A percentile compares a stretch with the other conserved stretches of the same genome.
Conservation (phyloP, 495 filamentous ascomycete genomes). For the Pseudoneurospora amorphoporcata region DNA sequence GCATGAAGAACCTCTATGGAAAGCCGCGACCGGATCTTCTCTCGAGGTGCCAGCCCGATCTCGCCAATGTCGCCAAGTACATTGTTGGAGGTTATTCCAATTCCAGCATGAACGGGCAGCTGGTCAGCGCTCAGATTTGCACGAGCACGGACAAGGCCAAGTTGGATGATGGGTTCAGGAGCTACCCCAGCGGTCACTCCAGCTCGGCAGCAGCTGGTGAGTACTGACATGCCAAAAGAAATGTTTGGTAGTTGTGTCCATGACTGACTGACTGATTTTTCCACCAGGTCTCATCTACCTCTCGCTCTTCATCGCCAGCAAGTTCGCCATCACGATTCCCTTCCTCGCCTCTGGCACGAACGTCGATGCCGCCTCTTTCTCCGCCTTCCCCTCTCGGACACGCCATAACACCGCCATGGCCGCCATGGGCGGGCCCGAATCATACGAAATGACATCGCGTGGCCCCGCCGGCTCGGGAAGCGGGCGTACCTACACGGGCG, state of each 20-base stretch:
- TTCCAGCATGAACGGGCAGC: constrained; percentile 31
- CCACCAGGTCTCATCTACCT: constrained; percentile 59
- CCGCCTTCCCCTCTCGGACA: constrained; percentile 42
- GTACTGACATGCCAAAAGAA: neutral
- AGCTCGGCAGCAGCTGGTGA: constrained; percentile 54
- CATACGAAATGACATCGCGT: constrained; percentile 21
- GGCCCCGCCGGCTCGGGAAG: constrained; percentile 6
- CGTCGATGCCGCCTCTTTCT: constrained; percentile 23
- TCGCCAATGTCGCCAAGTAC: constrained; percentile 30
- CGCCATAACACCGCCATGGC: constrained; percentile 8
- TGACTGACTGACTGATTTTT: neutral
- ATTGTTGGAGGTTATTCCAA: constrained; percentile 28
- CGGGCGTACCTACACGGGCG: constrained; percentile 6
- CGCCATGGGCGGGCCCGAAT: constrained; percentile 10
- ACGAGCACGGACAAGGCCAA: constrained; percentile 49
- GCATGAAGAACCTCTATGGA: constrained; percentile 77
- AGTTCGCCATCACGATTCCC: constrained; percentile 46
- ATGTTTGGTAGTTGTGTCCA: neutral
- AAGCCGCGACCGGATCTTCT: constrained; percentile 80
- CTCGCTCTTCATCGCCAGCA: constrained; percentile 56
- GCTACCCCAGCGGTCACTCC: constrained; percentile 66
- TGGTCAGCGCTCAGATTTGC: constrained; percentile 62
- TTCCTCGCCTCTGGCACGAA: constrained; percentile 41
- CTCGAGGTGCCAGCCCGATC: constrained; percentile 52
- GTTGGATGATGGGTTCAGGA: constrained; percentile 80